Conservation (phyloP, 352 stramenopile genomes). For the Phytophthora foliorum region DNA sequence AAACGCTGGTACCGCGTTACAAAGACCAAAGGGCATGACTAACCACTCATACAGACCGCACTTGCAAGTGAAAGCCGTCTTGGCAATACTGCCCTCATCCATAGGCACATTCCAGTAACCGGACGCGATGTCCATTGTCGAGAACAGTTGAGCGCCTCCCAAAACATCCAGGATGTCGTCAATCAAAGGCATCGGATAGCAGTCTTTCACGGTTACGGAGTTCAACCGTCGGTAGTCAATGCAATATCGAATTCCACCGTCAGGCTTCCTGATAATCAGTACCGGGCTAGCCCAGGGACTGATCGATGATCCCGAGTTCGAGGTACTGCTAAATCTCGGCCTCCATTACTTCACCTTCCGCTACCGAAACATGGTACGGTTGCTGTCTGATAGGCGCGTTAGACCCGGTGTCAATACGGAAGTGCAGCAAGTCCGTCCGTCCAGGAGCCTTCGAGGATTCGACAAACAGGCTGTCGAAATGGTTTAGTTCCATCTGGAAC, state of each 20-base stretch:
- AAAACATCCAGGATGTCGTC: constrained; percentile 24
- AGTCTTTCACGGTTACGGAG: constrained; percentile 16
- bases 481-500: no score
- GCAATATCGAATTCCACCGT: constrained; percentile 19
- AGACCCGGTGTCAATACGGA: no score
- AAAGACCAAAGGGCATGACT: constrained; percentile 16
- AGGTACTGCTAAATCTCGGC: constrained; percentile 14
- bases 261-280: constrained; percentile 18
- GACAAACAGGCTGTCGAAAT: no score
- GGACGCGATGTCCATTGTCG: constrained; percentile 1
- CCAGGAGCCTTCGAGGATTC: no score
- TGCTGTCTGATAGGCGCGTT: no score
- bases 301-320: constrained; percentile 3
- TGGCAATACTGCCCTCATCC: no score
- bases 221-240: constrained; percentile 24
- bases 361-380: no score
- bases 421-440: no score
- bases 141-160: constrained; percentile 7
- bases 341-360: neutral
- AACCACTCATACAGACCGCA: constrained; percentile 6
- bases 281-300: constrained; percentile 12
- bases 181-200: constrained; percentile 17
- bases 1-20: constrained; percentile 3
- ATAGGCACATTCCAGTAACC: no score
- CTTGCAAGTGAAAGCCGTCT: neutral